Evolutionary conservation across 1,139 yeast species (phyloP).

Genomic region (Candida smagusa): DNA sequence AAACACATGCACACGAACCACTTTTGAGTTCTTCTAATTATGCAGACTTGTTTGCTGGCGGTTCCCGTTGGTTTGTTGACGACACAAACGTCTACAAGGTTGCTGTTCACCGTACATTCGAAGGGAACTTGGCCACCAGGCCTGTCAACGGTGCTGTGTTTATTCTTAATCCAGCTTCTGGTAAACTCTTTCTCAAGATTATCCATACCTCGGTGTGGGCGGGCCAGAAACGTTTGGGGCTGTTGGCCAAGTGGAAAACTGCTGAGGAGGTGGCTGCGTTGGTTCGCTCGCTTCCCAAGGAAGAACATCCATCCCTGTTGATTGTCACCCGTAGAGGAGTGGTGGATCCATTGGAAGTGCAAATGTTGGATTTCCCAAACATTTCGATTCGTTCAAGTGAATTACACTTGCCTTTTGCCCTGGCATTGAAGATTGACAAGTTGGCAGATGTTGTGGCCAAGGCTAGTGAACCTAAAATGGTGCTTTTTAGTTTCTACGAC

Average conservation of each 20-base stretch:
- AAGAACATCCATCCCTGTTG: constrained; percentile 92
- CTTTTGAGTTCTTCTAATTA: constrained; percentile 85
- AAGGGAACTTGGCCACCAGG: constrained; percentile 89
- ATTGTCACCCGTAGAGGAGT: constrained; percentile 89
- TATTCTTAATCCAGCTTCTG: constrained; percentile 84
- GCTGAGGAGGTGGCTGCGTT: constrained; percentile 97
- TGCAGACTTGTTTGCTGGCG: constrained; percentile 83
- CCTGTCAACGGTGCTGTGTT: constrained; percentile 94
- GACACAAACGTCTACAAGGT: constrained; percentile 93
- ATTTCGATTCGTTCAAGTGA: constrained; percentile 88
- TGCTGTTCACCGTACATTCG: constrained; percentile 87
- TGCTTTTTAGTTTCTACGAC: constrained; percentile 84
- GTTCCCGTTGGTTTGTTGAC: constrained; percentile 80
- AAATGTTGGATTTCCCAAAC: constrained; percentile 94
- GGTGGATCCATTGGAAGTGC: constrained; percentile 93
- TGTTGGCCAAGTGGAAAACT: constrained; percentile 95
- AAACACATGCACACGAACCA: constrained; percentile 91
- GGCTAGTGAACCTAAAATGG: constrained; percentile 94
- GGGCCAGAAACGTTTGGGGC: constrained; percentile 93
- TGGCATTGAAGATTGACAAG: constrained; percentile 81
- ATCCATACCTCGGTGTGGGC: constrained; percentile 97
- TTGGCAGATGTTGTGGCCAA: constrained; percentile 73
- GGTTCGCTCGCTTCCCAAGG: constrained; percentile 82
- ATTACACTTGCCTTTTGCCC: constrained; percentile 82
- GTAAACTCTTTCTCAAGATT: constrained; percentile 82